A percentile compares a stretch with the other conserved stretches of the same genome.
Conservation (phyloP, 148 eudicot species). For the Arbutus unedo region DNA sequence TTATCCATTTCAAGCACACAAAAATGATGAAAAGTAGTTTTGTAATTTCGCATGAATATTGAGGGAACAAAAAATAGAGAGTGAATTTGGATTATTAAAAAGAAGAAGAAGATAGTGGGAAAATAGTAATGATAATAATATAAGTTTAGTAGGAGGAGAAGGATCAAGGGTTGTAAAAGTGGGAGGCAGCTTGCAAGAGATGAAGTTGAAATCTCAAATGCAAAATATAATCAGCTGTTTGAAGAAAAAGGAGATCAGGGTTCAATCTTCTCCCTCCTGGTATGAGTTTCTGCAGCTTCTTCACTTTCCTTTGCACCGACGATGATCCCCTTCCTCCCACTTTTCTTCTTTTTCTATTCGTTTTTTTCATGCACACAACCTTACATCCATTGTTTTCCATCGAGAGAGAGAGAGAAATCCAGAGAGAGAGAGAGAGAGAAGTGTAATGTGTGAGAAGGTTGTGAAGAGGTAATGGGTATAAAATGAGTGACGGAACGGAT, state of each 20-base stretch:
- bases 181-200: neutral
- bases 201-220: neutral
- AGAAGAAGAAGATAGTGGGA: too few relatives aligned
- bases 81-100: too few relatives aligned
- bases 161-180: neutral
- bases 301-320: neutral
- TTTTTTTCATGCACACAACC: neutral
- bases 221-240: neutral
- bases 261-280: neutral
- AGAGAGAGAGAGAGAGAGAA: neutral
- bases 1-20: too few relatives aligned
- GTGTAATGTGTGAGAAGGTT: too few relatives aligned
- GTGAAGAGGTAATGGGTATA: neutral
- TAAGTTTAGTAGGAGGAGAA: too few relatives aligned
- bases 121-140: too few relatives aligned
- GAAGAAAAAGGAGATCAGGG: neutral
- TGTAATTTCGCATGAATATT: too few relatives aligned
- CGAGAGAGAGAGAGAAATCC: neutral
- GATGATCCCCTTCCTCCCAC: neutral
- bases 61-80: too few relatives aligned
- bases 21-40: too few relatives aligned
- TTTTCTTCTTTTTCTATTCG: neutral
- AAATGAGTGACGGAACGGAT: neutral
- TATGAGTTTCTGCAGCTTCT: conserved; percentile 3
- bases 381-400: neutral